Conservation (phyloP, 2,329 filamentous ascomycete species). For the Thelonectria discophora region DNA sequence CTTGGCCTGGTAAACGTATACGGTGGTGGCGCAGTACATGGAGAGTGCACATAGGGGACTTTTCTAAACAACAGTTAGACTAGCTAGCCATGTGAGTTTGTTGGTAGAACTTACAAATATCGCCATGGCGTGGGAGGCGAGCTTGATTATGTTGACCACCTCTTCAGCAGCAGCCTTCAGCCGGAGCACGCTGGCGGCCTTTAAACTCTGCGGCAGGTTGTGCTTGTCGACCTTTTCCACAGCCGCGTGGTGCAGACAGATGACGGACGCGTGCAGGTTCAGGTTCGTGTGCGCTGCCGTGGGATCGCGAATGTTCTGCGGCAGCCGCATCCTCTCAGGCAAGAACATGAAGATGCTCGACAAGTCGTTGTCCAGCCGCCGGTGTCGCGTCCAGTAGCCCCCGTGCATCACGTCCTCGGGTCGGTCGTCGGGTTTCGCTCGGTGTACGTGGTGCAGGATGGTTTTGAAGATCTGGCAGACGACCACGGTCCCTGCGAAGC, state of each 20-base stretch:
- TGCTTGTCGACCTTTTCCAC: slow-evolving; percentile 83
- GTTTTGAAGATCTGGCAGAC: slow-evolving; percentile 82
- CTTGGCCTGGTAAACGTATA: slow-evolving; percentile 83
- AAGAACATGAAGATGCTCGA: slow-evolving; percentile 81
- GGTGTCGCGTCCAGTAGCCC: slow-evolving; percentile 86
- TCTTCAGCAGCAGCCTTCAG: slow-evolving; percentile 84
- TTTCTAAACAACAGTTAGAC: slow-evolving; percentile 38
- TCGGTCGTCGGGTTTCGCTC: slow-evolving; percentile 72
- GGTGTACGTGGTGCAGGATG: slow-evolving; percentile 83
- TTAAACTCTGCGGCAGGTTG: slow-evolving; percentile 69
- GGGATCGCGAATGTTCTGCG: slow-evolving; percentile 72
- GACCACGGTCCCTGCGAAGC: slow-evolving; percentile 77
- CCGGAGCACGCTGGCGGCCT: slow-evolving; percentile 75
- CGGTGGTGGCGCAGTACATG: slow-evolving; percentile 83
- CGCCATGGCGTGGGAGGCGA: slow-evolving; percentile 76
- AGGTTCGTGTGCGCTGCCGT: slow-evolving; percentile 86
- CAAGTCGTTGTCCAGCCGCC: slow-evolving; percentile 81
- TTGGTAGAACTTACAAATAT: slow-evolving; percentile 64
- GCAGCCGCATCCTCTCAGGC: slow-evolving; percentile 77
- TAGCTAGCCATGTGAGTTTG: no score
- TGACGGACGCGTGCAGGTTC: slow-evolving; percentile 86
- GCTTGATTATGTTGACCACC: slow-evolving; percentile 83
- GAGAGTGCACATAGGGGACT: slow-evolving; percentile 69
- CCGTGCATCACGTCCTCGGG: slow-evolving; percentile 79
- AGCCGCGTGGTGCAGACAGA: slow-evolving; percentile 89